Conservation (phyloP, 1,284 basidiomycete genomes). For the Neonothopanus nambi region DNA sequence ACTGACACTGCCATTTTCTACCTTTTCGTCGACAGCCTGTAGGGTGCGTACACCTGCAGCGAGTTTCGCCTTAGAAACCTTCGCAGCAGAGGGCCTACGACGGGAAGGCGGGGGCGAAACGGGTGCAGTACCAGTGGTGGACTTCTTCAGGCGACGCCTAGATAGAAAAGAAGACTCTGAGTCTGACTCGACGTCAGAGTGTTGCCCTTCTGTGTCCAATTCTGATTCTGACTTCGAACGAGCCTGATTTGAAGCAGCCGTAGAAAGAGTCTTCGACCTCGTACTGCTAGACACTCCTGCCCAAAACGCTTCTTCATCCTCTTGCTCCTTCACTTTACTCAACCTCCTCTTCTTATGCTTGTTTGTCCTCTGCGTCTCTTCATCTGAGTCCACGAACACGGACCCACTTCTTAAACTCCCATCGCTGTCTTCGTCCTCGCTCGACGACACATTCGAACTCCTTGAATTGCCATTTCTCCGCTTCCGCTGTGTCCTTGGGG, state of each 20-base stretch:
- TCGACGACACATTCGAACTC: conserved; percentile 1
- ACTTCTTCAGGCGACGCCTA: conserved; percentile 26
- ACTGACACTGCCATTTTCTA: neutral
- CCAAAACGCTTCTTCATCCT: conserved; percentile 47
- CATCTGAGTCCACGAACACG: conserved; percentile 12
- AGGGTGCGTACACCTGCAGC: neutral
- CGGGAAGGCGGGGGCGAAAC: conserved; percentile 46
- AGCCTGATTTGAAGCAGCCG: neutral
- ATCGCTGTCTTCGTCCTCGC: conserved; percentile 11
- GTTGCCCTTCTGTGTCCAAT: neutral
- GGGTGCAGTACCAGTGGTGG: conserved; percentile 29
- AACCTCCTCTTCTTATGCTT: conserved; percentile 37
- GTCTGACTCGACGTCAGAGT: conserved; percentile 20
- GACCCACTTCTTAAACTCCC: neutral
- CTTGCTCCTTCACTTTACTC: conserved; percentile 23
- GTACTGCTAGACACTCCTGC: conserved; percentile 19
- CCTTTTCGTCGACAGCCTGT: conserved; percentile 9
- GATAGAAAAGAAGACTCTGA: conserved; percentile 34
- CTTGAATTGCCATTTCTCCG: conserved; percentile 11
- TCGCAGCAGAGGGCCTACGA: conserved; percentile 26
- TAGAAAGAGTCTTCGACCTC: conserved; percentile 4
- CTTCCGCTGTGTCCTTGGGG: conserved; percentile 19
- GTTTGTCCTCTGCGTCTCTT: conserved; percentile 23
- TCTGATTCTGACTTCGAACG: neutral
- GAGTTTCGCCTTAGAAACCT: conserved; percentile 11